Evolutionary conservation across 2,329 filamentous ascomycete genomes (phyloP).

Genomic region (Diaporthe longicolla): DNA sequence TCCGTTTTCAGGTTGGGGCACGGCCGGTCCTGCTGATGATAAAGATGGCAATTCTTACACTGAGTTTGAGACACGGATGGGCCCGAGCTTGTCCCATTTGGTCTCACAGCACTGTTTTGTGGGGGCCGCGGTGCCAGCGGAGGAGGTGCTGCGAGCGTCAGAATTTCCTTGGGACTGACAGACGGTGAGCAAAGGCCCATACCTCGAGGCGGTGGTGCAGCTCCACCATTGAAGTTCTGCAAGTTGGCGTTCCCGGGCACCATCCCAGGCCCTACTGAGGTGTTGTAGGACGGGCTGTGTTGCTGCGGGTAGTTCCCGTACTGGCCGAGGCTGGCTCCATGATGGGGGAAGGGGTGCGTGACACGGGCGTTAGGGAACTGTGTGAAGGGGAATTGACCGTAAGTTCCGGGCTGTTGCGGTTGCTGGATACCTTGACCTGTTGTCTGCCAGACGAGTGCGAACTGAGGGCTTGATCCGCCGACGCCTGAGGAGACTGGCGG

Average conservation of each 20-base stretch:
- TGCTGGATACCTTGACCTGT: conserved; percentile 10
- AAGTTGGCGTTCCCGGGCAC: not conserved
- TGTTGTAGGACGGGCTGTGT: not conserved
- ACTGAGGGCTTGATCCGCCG: not conserved
- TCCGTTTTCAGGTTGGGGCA: conserved; percentile 76
- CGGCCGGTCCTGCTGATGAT: conserved; percentile 68
- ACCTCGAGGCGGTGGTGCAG: not conserved
- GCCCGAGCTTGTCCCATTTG: not conserved
- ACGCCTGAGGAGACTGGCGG: conserved; percentile 3
- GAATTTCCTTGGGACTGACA: not conserved
- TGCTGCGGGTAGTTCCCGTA: conserved; percentile 1
- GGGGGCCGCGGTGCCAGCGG: not conserved
- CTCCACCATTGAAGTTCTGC: not conserved
- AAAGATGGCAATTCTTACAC: conserved; percentile 75
- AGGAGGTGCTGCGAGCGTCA: conserved; percentile 12
- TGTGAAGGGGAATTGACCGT: not conserved
- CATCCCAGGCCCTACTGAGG: not conserved
- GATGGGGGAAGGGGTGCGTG: conserved; percentile 8
- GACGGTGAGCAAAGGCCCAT: not conserved
- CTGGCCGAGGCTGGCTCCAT: not conserved
- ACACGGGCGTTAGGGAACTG: not conserved
- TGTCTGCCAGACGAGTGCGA: not conserved
- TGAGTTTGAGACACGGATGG: conserved; percentile 67
- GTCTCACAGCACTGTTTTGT: not conserved
- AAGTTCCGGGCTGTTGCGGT: conserved; percentile 15